Percentiles rank a stretch among this genome's conserved stretches.
phyloP scores from a whole-genome alignment of 1,284 basidiomycete genomes.

The Cronartium quercuum region DNA sequence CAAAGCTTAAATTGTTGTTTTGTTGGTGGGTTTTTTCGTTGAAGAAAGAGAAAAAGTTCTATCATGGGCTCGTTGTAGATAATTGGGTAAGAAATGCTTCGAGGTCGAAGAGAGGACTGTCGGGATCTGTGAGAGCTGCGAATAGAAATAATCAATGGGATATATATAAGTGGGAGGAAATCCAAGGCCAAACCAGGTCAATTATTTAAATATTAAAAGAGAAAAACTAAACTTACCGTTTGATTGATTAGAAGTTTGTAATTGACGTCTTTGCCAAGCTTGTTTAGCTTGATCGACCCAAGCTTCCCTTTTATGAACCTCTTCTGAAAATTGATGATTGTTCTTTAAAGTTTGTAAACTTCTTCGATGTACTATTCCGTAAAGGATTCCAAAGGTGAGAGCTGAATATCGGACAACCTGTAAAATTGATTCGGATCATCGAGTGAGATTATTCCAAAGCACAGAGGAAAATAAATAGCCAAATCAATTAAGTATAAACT shows the following conservation, averaged over 20 bases:
- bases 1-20: no score
- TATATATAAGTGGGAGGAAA: no score
- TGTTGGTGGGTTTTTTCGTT: no score
- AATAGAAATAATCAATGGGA: not conserved
- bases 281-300: conserved; percentile 34
- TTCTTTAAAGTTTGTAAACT: conserved; percentile 79
- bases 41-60: not conserved
- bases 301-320: conserved; percentile 31
- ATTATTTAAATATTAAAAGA: not conserved
- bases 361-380: conserved; percentile 85
- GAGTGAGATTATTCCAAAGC: not conserved
- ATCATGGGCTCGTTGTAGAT: conserved; percentile 44
- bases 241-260: conserved; percentile 8
- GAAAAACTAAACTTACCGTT: not conserved
- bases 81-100: conserved; percentile 67
- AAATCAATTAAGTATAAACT: not conserved
- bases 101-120: conserved; percentile 91
- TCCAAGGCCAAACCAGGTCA: no score
- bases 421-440: not conserved
- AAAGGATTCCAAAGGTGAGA: conserved; percentile 76
- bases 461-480: not conserved
- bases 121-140: conserved; percentile 64
- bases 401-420: conserved; percentile 96
- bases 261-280: conserved; percentile 21
- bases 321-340: conserved; percentile 55